Evolutionary conservation across 2,329 filamentous ascomycete genomes (phyloP).

Genomic region (Trichoderma pleuroti): DNA sequence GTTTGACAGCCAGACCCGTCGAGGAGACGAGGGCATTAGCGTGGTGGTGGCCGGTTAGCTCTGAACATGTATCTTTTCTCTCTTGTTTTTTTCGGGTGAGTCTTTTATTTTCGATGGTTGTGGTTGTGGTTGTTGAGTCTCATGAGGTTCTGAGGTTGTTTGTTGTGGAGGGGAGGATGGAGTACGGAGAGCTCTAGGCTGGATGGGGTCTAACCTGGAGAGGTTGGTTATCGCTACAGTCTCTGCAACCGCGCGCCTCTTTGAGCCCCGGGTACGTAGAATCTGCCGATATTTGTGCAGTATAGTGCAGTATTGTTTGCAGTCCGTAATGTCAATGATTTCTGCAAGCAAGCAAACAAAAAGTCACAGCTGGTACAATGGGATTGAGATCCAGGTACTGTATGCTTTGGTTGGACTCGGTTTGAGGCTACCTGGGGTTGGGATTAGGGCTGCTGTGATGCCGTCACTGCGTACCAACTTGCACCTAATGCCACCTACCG

Average conservation of each 20-base stretch:
- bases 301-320: background rate
- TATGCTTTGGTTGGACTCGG: background rate
- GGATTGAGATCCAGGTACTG: background rate
- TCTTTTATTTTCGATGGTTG: background rate
- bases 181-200: background rate
- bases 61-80: background rate
- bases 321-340: background rate
- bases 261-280: background rate
- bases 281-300: background rate
- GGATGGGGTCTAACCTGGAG: background rate
- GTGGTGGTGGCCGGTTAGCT: background rate
- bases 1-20: background rate
- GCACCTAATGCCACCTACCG: background rate
- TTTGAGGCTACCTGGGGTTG: background rate
- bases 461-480: background rate
- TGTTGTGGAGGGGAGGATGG: background rate
- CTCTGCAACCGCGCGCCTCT: slow-evolving; percentile 12
- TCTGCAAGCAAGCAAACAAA: background rate
- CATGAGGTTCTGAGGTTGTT: background rate
- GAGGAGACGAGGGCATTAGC: background rate
- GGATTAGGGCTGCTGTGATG: background rate
- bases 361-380: background rate
- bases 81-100: background rate
- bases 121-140: background rate
- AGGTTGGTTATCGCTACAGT: background rate